Percentiles rank a stretch among this genome's conserved stretches.
These are phyloP conservation scores for Trichophyton equinum DNA, from an alignment of 2,329 filamentous ascomycete genomes.

Conservation along the genomic window DNA sequence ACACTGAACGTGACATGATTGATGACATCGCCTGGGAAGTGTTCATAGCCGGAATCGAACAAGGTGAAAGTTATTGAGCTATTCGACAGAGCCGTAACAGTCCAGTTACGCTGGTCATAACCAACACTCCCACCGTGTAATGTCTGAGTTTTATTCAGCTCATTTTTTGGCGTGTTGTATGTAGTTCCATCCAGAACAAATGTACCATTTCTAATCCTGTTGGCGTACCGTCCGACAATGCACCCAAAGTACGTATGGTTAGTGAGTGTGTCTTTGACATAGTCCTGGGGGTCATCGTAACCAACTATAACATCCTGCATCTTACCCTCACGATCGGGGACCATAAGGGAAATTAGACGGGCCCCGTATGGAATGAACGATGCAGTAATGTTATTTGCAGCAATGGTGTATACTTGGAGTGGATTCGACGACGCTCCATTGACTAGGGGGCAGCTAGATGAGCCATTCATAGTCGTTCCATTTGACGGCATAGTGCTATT, in stretches of 20 bases:
- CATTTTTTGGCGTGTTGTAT: conserved; percentile 40
- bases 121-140: conserved; percentile 40
- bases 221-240: conserved; percentile 41
- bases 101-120: conserved; percentile 40
- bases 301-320: conserved; percentile 40
- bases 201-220: conserved; percentile 45
- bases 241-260: conserved; percentile 39
- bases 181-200: conserved; percentile 38
- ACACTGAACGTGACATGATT: conserved; percentile 37
- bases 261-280: conserved; percentile 35
- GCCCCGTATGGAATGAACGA: conserved; percentile 39
- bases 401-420: conserved; percentile 35
- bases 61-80: conserved; percentile 37
- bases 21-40: conserved; percentile 37
- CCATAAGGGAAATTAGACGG: conserved; percentile 35
- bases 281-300: conserved; percentile 36
- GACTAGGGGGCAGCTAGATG: background rate
- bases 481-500: background rate
- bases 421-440: conserved; percentile 15
- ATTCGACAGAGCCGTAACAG: conserved; percentile 30
- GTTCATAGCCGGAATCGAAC: conserved; percentile 31
- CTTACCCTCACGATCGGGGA: conserved; percentile 39
- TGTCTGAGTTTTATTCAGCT: conserved; percentile 39
- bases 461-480: background rate
- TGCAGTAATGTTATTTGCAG: conserved; percentile 36